Percentiles rank a stretch among this genome's conserved stretches.
Evolutionary conservation across 768 basidiomycete genomes (phyloP).

Genomic region (Lactarius tabidus): DNA sequence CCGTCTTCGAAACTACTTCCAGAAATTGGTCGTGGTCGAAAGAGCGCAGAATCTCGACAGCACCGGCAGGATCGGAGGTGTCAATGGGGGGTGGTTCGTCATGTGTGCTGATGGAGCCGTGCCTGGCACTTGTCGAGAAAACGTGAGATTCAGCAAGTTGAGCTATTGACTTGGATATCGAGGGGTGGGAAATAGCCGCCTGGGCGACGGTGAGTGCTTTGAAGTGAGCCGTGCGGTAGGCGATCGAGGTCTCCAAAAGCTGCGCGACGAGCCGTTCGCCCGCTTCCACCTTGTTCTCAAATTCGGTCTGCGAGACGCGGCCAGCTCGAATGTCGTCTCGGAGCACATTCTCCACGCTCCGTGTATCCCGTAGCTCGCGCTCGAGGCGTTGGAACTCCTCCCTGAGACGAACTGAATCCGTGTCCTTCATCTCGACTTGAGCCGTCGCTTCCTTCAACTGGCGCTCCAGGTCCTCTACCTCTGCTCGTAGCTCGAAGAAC

Average conservation of each 20-base stretch:
- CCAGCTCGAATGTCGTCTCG: slow-evolving; percentile 73
- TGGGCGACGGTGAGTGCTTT: slow-evolving; percentile 65
- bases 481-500: slow-evolving; percentile 65
- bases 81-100: slow-evolving; percentile 73
- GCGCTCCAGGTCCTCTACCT: slow-evolving; percentile 55
- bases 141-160: slow-evolving; percentile 37
- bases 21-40: slow-evolving; percentile 85
- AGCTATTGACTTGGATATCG: slow-evolving; percentile 46
- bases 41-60: slow-evolving; percentile 62
- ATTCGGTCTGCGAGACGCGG: slow-evolving; percentile 60
- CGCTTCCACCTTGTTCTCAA: slow-evolving; percentile 63
- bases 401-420: slow-evolving; percentile 62
- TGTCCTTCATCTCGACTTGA: slow-evolving; percentile 59
- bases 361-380: slow-evolving; percentile 63
- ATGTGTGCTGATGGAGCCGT: slow-evolving; percentile 47
- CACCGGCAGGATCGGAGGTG: slow-evolving; percentile 66
- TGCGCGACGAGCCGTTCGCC: slow-evolving; percentile 72
- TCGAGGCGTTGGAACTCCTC: slow-evolving; percentile 72
- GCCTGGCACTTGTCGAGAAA: slow-evolving; percentile 39
- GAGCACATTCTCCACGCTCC: slow-evolving; percentile 62
- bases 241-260: slow-evolving; percentile 73
- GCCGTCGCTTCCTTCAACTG: slow-evolving; percentile 60
- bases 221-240: slow-evolving; percentile 71
- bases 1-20: slow-evolving; percentile 75
- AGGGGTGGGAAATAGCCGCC: slow-evolving; percentile 44